Conservation (phyloP, 73 alveolate species). For the Paramecium pentaurelia region DNA sequence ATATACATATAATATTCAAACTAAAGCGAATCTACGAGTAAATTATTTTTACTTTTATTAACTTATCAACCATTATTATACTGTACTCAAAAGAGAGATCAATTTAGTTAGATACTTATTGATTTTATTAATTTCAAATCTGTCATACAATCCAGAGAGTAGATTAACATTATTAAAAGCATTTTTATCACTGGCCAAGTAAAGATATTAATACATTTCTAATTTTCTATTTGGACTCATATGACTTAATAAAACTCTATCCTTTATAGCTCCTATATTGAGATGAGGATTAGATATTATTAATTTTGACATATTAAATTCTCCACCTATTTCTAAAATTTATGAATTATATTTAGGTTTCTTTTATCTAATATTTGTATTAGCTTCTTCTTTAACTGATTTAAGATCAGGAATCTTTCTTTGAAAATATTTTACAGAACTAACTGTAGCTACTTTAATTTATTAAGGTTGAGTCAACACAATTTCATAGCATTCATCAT, state of each 20-base stretch:
- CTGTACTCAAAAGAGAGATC: neutral
- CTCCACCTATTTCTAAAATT: neutral
- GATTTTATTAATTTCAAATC: neutral
- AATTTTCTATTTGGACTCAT: conserved; percentile 47
- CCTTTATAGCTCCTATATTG: conserved; percentile 23
- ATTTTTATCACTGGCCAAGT: conserved; percentile 7
- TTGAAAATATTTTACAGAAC: neutral
- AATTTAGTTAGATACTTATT: neutral
- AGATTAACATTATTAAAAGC: neutral
- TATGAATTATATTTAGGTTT: neutral
- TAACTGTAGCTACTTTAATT: neutral
- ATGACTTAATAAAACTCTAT: neutral
- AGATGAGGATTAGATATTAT: conserved; percentile 29
- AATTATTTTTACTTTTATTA: neutral
- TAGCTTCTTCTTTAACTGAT: conserved; percentile 4
- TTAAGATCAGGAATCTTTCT: conserved; percentile 14
- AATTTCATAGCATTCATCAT: conserved; percentile 42
- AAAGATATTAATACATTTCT: neutral
- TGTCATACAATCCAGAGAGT: conserved; percentile 29
- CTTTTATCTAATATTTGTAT: neutral
- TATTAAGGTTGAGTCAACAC: neutral
- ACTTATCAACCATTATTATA: neutral
- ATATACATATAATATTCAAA: neutral
- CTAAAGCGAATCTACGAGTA: neutral
- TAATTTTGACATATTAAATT: neutral